These are phyloP conservation scores for Primulina huaijiensis DNA, from an alignment of 257 asterid genomes.

Conservation along the genomic window DNA sequence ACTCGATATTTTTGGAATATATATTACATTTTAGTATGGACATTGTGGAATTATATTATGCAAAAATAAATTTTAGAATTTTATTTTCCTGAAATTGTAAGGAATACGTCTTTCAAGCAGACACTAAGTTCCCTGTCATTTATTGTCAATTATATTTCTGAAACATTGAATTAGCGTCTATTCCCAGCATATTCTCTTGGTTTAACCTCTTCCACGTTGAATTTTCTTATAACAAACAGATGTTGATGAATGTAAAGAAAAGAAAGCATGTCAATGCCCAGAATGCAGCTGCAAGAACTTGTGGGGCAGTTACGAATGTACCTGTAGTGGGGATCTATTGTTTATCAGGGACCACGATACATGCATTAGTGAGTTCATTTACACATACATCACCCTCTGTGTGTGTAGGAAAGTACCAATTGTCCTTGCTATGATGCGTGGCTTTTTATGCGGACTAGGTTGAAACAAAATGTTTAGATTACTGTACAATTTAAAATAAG, in stretches of 20 bases:
- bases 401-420: not conserved
- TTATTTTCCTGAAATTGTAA: not conserved
- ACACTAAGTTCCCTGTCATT: not conserved
- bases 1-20: not conserved
- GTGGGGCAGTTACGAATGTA: constrained; percentile 77
- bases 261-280: constrained; percentile 77
- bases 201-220: constrained; percentile 7
- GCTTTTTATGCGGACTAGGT: not conserved
- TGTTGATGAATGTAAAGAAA: constrained; percentile 71
- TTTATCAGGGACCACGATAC: constrained; percentile 74
- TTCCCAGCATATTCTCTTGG: not conserved
- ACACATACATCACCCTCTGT: not conserved
- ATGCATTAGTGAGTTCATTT: constrained; percentile 61
- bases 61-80: not conserved
- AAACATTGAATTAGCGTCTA: not conserved
- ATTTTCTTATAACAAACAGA: constrained; percentile 34
- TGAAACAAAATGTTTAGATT: not conserved
- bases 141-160: not conserved
- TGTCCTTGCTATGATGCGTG: not conserved
- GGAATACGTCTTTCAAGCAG: not conserved
- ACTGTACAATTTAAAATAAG: not conserved
- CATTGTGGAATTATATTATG: no score
- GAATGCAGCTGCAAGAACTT: constrained; percentile 74
- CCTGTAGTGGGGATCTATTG: constrained; percentile 58
- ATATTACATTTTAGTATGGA: not conserved